Evolutionary conservation across 495 filamentous ascomycete genomes (phyloP).

Genomic region (Hypoxylon fuscum): DNA sequence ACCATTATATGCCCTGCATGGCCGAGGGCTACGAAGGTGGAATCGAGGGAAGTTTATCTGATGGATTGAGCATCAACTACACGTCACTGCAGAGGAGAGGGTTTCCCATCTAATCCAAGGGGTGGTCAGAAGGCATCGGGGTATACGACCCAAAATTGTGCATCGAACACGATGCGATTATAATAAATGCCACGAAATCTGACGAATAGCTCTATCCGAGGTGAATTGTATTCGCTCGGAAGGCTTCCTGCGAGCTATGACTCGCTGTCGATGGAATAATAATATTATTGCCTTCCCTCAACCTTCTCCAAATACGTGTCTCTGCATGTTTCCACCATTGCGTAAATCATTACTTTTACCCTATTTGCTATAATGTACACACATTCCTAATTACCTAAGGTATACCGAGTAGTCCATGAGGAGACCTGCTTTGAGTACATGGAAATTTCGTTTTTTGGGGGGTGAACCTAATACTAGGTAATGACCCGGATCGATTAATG

Average conservation of each 20-base stretch:
- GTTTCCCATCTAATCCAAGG: background rate
- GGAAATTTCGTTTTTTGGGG: too few relatives aligned
- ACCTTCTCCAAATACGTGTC: background rate
- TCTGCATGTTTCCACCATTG: background rate
- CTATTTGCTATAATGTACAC: too few relatives aligned
- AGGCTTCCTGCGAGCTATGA: background rate
- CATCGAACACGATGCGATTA: constrained; percentile 10
- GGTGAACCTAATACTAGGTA: background rate
- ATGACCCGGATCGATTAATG: background rate
- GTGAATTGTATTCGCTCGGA: constrained; percentile 6
- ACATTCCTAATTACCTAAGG: too few relatives aligned
- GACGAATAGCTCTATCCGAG: background rate
- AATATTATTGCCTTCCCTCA: constrained; percentile 6
- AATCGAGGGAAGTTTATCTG: constrained; percentile 8
- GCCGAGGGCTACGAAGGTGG: constrained; percentile 11
- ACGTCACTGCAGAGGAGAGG: background rate
- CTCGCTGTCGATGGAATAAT: constrained; percentile 11
- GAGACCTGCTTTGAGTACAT: too few relatives aligned
- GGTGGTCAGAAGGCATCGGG: background rate
- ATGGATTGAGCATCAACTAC: constrained; percentile 3
- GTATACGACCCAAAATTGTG: background rate
- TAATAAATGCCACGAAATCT: constrained; percentile 8
- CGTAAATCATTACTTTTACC: background rate
- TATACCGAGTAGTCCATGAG: too few relatives aligned
- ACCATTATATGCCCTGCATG: constrained; percentile 12